These are phyloP conservation scores for Monsonia emarginata DNA, from an alignment of 441 rosid species.

Conservation along the genomic window DNA sequence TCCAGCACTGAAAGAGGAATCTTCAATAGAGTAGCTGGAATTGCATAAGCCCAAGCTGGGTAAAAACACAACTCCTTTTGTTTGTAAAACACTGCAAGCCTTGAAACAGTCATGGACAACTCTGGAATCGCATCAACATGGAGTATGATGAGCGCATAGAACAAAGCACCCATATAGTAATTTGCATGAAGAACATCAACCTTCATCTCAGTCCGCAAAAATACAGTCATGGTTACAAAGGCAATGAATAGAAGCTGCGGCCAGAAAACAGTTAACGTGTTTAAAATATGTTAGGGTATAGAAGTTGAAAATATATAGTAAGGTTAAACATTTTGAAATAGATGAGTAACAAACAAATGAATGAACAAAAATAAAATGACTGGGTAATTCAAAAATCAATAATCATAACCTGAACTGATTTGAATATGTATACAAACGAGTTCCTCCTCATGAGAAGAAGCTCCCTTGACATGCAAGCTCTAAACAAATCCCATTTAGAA, in stretches of 20 bases:
- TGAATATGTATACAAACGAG: conserved; percentile 33
- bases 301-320: background rate
- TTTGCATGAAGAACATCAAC: conserved; percentile 32
- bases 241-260: conserved; percentile 34
- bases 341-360: too few relatives aligned
- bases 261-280: conserved; percentile 19
- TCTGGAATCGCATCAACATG: conserved; percentile 38
- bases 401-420: conserved; percentile 33
- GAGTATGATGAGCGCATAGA: conserved; percentile 28
- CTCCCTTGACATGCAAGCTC: conserved; percentile 44
- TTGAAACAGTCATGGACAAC: conserved; percentile 28
- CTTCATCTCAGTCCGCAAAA: conserved; percentile 37
- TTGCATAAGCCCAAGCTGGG: conserved; percentile 54
- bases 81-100: conserved; percentile 40
- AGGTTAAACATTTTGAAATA: too few relatives aligned
- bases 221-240: conserved; percentile 40
- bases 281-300: background rate
- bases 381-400: background rate
- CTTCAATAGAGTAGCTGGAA: conserved; percentile 35
- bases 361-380: background rate
- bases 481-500: conserved; percentile 44
- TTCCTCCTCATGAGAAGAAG: conserved; percentile 46
- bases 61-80: conserved; percentile 36
- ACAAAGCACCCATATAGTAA: conserved; percentile 37
- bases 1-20: conserved; percentile 38